Evolutionary conservation across 495 filamentous ascomycete species (phyloP).

Genomic region (Penicillium bovifimosum): DNA sequence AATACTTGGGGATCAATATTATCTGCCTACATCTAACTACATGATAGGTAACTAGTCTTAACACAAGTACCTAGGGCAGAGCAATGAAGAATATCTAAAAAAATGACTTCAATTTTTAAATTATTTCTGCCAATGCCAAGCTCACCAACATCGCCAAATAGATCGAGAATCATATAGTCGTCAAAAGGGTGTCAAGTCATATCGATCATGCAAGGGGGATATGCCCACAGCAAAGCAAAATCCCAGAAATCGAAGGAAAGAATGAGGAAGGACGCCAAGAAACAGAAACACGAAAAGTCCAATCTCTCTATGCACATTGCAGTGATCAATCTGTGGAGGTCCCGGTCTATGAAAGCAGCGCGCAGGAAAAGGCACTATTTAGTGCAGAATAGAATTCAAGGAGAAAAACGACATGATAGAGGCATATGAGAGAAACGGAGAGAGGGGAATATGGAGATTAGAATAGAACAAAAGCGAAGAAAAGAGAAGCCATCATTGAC

Average conservation of each 20-base stretch:
- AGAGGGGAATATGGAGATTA: background rate
- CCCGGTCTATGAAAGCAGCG: constrained; percentile 23
- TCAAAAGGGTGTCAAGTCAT: constrained; percentile 2
- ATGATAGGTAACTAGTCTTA: too few species aligned
- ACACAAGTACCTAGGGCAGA: background rate
- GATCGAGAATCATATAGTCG: constrained; percentile 2
- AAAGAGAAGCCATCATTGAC: background rate
- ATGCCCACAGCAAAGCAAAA: background rate
- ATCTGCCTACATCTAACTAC: too few species aligned
- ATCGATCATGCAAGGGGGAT: constrained; percentile 3
- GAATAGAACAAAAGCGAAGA: background rate
- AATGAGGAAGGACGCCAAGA: background rate
- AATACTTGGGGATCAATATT: too few species aligned
- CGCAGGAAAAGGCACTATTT: constrained; percentile 6
- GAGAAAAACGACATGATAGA: background rate
- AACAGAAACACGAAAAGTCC: background rate
- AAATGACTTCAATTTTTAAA: constrained; percentile 3
- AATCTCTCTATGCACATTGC: constrained; percentile 22
- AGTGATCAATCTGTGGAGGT: constrained; percentile 1
- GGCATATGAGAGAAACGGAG: background rate
- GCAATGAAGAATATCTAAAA: background rate
- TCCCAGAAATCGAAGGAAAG: background rate
- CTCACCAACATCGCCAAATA: background rate
- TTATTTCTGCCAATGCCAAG: background rate
- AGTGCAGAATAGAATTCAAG: constrained; percentile 1